Conservation (phyloP, 176 grass and related monocot genomes). For the Saccharum spontaneum region DNA sequence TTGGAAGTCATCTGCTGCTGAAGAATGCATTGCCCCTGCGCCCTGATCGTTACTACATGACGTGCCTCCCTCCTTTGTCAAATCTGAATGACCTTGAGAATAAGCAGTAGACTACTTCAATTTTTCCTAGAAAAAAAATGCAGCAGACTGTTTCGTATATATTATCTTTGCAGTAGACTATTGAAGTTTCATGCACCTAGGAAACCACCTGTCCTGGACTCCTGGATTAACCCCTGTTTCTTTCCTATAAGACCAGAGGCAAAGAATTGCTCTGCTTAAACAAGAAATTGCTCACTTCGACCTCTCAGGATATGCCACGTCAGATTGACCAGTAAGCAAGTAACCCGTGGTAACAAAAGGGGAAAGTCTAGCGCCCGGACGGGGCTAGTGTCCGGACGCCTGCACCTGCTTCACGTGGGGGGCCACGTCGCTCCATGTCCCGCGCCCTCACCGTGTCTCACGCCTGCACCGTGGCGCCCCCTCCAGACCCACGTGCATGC, state of each 20-base stretch:
- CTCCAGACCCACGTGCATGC: no score
- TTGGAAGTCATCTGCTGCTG: neutral
- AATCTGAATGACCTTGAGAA: neutral
- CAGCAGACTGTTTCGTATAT: neutral
- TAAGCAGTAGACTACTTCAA: neutral
- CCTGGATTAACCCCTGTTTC: neutral
- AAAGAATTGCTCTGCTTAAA: neutral
- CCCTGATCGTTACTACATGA: neutral
- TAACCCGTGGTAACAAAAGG: no score
- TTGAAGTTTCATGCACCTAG: slow-evolving; percentile 3
- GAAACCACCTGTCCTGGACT: neutral
- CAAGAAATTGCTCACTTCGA: neutral
- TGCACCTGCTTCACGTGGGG: no score
- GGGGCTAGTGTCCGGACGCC: no score
- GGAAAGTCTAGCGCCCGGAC: no score
- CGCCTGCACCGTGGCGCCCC: no score
- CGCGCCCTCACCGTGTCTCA: no score
- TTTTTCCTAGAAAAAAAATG: no score
- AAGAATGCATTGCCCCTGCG: neutral
- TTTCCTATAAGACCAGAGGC: neutral
- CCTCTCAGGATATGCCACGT: neutral
- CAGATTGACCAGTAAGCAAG: neutral
- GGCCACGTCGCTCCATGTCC: no score
- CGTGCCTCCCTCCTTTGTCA: neutral
- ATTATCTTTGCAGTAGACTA: neutral